Evolutionary conservation across 208 protist genomes (phyloP).

Genomic region (Crithidia sp.): DNA sequence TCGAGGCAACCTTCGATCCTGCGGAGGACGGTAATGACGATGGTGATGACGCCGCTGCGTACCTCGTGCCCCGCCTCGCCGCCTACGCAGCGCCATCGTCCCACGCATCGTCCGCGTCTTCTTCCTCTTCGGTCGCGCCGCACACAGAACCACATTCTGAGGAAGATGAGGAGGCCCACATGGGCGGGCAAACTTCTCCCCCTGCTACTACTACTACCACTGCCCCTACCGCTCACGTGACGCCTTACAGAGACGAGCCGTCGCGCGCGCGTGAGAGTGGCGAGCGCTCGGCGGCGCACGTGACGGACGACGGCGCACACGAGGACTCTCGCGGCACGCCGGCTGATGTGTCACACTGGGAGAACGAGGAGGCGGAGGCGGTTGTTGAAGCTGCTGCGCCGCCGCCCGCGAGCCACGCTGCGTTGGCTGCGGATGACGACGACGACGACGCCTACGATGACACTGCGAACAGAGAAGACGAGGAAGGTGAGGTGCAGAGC

Average conservation of each 20-base stretch:
- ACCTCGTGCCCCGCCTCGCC: conserved; percentile 57
- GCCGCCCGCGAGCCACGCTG: too few relatives aligned
- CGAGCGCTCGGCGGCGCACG: conserved; percentile 19
- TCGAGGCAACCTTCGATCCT: conserved; percentile 31
- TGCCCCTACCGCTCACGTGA: too few relatives aligned
- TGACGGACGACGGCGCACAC: not conserved
- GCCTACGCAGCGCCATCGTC: conserved; percentile 25
- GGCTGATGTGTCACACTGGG: not conserved
- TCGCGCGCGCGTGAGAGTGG: conserved; percentile 6
- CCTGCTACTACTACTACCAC: too few relatives aligned
- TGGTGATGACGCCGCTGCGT: conserved; percentile 35
- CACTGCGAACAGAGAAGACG: not conserved
- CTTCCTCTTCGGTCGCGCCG: conserved; percentile 13
- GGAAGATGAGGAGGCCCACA: too few relatives aligned
- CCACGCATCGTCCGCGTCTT: not conserved
- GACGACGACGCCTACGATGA: not conserved
- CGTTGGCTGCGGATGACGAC: not conserved
- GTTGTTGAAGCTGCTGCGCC: too few relatives aligned
- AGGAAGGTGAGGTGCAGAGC: not conserved
- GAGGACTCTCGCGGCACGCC: not conserved
- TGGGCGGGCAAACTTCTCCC: too few relatives aligned
- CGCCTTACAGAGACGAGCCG: too few relatives aligned
- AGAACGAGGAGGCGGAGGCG: not conserved
- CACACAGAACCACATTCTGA: too few relatives aligned
- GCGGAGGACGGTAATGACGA: conserved; percentile 26